A percentile compares a stretch with the other conserved stretches of the same genome.
These are phyloP conservation scores for Moesziomyces parantarcticus DNA, from an alignment of 1,284 basidiomycete species.

Conservation along the genomic window DNA sequence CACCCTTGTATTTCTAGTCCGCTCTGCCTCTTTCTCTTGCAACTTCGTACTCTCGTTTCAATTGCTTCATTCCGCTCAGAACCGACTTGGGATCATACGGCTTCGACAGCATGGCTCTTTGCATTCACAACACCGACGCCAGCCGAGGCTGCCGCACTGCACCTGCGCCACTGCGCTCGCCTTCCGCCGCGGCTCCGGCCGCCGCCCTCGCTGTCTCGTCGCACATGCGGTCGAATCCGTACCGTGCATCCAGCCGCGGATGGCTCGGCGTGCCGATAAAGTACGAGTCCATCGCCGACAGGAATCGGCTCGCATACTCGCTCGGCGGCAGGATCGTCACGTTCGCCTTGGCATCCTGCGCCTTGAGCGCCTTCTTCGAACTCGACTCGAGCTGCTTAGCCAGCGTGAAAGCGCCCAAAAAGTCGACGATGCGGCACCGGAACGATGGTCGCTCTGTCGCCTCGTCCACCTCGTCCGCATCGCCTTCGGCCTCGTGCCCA, in stretches of 20 bases:
- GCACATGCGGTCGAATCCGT: constrained; percentile 44
- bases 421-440: constrained; percentile 59
- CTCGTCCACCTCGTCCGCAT: constrained; percentile 13
- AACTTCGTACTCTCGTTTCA: too few species aligned
- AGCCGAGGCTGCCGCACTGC: constrained; percentile 12
- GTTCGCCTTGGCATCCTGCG: constrained; percentile 53
- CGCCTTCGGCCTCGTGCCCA: neutral
- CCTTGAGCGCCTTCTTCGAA: constrained; percentile 59
- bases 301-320: constrained; percentile 59
- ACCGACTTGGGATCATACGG: too few species aligned
- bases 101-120: neutral
- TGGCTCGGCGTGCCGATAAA: constrained; percentile 54
- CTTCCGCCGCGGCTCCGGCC: neutral
- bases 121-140: constrained; percentile 28
- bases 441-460: constrained; percentile 30
- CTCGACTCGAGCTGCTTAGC: constrained; percentile 61
- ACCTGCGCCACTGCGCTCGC: neutral
- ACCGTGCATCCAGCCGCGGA: constrained; percentile 27
- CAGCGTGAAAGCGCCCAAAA: constrained; percentile 59
- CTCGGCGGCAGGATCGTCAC: constrained; percentile 59
- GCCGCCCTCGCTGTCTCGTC: constrained; percentile 9
- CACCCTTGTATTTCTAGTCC: neutral
- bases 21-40: neutral
- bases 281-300: constrained; percentile 50
- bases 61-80: neutral